Evolutionary conservation across 1,139 yeast genomes (phyloP), one percentile per base, ranked within the genome.

Genomic region (Hansenula anomala): DNA sequence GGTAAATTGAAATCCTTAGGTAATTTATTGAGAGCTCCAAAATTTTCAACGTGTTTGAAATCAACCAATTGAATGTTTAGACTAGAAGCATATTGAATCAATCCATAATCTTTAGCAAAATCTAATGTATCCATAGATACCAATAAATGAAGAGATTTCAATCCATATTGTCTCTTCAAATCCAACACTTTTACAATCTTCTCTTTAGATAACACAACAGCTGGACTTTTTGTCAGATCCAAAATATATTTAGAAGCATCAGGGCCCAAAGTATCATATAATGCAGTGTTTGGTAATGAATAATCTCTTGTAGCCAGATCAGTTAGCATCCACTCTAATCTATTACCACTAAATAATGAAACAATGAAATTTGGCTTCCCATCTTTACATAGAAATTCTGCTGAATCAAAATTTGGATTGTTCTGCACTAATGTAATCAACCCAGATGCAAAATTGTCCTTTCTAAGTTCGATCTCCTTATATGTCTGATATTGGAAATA

Each of bases 181-280:
- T 48, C 51, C 31, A 80, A 55, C 20, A 79, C 58, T 15, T 54
- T 58, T 17, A 62, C 58, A 34, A 75, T 58, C 48, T 73, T 73
- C 28, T 67, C 70, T 45, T 68, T 64, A 4, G 82, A 66, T 30
- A 72, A 61, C 29, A 79, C 62, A n/a, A 78, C 58, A 3, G 79
- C 69, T 1, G 84, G 84, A 15, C 75, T 59, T 44, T 75, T 72
- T 4, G 83, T 75, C 39, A 75, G 51, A 31, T 68, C 67, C 58
- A 80, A 59, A 44, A 80, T 80, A 56, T 78, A 75, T 47, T 67
- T 68, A 4, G 83, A 70, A 7, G 85, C 67, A 18, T 69, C 72
- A 1, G 75, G 69, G 2, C 86, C 87, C 51, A 80, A 61, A 5
- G 85, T 78, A 44, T 79, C 81, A 56, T 80, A 80, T 36, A 80